Evolutionary conservation across 2,329 filamentous ascomycete species (phyloP), one percentile per base, ranked within the genome.

Genomic region (Herpotrichia juniperi): DNA sequence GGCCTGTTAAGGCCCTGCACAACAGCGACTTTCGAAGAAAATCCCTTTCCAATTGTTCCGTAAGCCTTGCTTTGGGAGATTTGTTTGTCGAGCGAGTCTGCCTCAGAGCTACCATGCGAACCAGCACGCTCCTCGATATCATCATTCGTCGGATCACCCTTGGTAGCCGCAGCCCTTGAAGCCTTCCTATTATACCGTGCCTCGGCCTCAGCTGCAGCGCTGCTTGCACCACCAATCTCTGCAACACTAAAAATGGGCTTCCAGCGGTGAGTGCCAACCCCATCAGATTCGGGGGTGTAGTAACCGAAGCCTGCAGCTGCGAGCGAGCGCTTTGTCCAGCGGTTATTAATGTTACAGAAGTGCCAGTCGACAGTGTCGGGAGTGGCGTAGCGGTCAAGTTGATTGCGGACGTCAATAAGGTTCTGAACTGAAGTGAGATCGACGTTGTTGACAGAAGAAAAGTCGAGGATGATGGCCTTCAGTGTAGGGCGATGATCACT

Each of bases 311-410:
- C 93, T n/a, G 89, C 93, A 7, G 90, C 86, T 8, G 88, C 88
- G 28, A 97, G 88, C 8, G 91, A 92, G 30, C 92, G 89, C 78
- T 96, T 96, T 31, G 92, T 93, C 93, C 93, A 97, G 51, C 90
- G 85, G 79, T 96, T 97, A 77, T 89, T 92, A 78, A 97, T 89
- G 76, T 87, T 89, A 32, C 91, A 90, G 62, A 97, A 88, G 75
- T 97, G 94, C 93, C 93, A 97, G 73, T 97, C 91, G 4, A 97
- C 92, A 1, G 83, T 81, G 21, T 92, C 87, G 0, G 93, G 94
- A 0, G 89, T 75, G 1, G 91, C 84, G 70, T 96, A 96, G n/a
- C 86, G 82, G 73, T 97, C 93, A 31, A 99, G 86, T 70, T 97
- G 93, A 75, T 97, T 97, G 63, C 93, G 90, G 0, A 97, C 89